These are phyloP conservation scores for Elongisporangium senticosum DNA, from an alignment of 352 stramenopile genomes.

Conservation along the genomic window DNA sequence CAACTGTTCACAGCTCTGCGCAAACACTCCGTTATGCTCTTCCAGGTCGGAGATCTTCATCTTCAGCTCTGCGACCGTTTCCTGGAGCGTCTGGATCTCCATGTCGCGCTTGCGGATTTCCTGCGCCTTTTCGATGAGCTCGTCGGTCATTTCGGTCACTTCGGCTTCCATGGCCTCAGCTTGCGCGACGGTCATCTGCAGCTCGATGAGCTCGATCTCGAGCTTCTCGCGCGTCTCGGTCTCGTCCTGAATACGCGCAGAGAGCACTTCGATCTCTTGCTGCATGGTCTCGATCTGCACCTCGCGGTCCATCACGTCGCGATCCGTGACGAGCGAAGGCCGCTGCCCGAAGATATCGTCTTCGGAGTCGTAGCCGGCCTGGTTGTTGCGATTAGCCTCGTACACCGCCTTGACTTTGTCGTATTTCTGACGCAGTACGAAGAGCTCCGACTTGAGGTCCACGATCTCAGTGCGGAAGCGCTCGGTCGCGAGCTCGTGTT, in stretches of 20 bases:
- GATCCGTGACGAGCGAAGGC: slow-evolving; percentile 51
- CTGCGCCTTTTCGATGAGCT: slow-evolving; percentile 71
- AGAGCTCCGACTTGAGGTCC: slow-evolving; percentile 84
- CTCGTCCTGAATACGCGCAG: slow-evolving; percentile 54
- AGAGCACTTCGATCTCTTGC: slow-evolving; percentile 63
- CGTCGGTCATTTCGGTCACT: slow-evolving; percentile 72
- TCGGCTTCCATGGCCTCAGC: slow-evolving; percentile 71
- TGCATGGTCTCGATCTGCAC: slow-evolving; percentile 62
- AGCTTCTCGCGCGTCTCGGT: slow-evolving; percentile 45
- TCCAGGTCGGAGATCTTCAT: slow-evolving; percentile 37
- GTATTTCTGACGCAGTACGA: slow-evolving; percentile 61
- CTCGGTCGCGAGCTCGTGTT: slow-evolving; percentile 74
- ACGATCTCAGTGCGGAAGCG: slow-evolving; percentile 80
- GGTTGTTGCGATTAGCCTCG: slow-evolving; percentile 23
- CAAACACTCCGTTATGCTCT: slow-evolving; percentile 46
- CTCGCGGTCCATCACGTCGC: slow-evolving; percentile 55
- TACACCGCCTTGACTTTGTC: slow-evolving; percentile 21
- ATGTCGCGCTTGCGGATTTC: slow-evolving; percentile 57
- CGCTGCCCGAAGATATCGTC: slow-evolving; percentile 29
- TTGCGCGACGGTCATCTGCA: slow-evolving; percentile 53
- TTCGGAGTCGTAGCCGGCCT: slow-evolving; percentile 20
- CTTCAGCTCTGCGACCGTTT: slow-evolving; percentile 37
- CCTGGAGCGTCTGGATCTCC: slow-evolving; percentile 51
- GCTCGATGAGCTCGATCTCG: slow-evolving; percentile 51
- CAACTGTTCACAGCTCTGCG: slow-evolving; percentile 29